A percentile compares a stretch with the other conserved stretches of the same genome.
Evolutionary conservation across 2,329 filamentous ascomycete species (phyloP).

Genomic region (Macrophomina phaseolina): DNA sequence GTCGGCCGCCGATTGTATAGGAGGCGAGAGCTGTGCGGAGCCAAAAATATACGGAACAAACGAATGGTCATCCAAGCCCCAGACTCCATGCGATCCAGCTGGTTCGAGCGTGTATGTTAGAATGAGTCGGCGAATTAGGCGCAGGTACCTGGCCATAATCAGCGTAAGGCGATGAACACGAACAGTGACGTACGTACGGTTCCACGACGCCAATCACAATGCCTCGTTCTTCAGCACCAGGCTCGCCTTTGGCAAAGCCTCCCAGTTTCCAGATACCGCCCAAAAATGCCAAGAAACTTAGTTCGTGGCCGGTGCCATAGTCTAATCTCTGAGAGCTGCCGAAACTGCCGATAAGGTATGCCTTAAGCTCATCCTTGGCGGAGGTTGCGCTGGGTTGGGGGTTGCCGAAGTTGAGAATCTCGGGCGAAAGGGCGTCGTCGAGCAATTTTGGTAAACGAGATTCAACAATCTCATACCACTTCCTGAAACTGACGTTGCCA

Average conservation of each 20-base stretch:
- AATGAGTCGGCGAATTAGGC: constrained; percentile 81
- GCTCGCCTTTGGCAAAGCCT: constrained; percentile 67
- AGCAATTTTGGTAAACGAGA: constrained; percentile 64
- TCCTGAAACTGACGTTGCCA: constrained; percentile 88
- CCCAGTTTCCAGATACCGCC: constrained; percentile 90
- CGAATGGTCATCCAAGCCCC: constrained; percentile 97
- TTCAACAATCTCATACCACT: constrained; percentile 76
- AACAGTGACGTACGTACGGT: constrained; percentile 63
- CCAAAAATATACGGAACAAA: constrained; percentile 96
- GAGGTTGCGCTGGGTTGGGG: constrained; percentile 44
- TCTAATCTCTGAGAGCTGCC: constrained; percentile 89
- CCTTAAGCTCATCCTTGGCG: constrained; percentile 70
- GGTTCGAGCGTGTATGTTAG: constrained; percentile 92
- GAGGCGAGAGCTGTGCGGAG: constrained; percentile 83
- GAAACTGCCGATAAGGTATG: constrained; percentile 84
- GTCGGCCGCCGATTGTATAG: constrained; percentile 61
- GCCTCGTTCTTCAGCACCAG: constrained; percentile 70
- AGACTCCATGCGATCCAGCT: constrained; percentile 94
- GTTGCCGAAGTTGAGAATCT: constrained; percentile 49
- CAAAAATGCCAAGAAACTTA: constrained; percentile 92
- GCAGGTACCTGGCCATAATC: constrained; percentile 67
- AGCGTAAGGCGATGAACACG: constrained; percentile 14
- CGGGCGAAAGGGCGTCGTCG: constrained; percentile 59
- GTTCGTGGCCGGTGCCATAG: constrained; percentile 94
- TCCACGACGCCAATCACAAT: constrained; percentile 85